Evolutionary conservation across 306 rosid genomes (phyloP).

Genomic region (Vicia villosa): DNA sequence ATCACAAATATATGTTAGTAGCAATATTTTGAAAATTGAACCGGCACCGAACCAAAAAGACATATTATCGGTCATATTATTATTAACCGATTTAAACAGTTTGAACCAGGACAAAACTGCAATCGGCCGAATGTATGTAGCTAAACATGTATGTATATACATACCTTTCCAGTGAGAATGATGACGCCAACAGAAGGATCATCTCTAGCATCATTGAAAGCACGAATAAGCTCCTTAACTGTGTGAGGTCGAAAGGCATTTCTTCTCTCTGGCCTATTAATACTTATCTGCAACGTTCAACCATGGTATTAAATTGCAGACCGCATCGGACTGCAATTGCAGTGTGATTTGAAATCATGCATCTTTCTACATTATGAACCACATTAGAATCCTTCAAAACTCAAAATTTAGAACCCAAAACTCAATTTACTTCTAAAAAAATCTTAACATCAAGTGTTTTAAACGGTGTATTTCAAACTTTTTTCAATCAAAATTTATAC

Average conservation of each 20-base stretch:
- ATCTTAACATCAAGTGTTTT: no score
- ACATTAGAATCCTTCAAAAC: no score
- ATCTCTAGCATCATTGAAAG: conserved; percentile 78
- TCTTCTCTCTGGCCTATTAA: conserved; percentile 76
- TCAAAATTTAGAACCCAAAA: no score
- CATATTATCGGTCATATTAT: background rate
- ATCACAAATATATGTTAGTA: background rate
- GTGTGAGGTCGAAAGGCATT: conserved; percentile 87
- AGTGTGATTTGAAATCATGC: no score
- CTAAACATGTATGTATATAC: no score
- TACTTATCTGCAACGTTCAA: conserved; percentile 67
- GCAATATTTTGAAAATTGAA: background rate
- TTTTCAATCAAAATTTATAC: no score
- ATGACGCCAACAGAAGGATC: conserved; percentile 79
- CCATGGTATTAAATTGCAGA: no score
- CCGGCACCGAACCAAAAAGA: background rate
- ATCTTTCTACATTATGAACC: no score
- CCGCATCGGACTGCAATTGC: no score
- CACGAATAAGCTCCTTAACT: conserved; percentile 74
- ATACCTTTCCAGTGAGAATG: conserved; percentile 79
- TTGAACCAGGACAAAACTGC: background rate
- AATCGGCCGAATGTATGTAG: background rate
- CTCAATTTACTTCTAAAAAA: no score
- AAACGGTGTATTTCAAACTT: no score
- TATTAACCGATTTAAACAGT: background rate